Base-by-base conservation (phyloP, 768 basidiomycete genomes). In the Glaciozyma martinii region DNA sequence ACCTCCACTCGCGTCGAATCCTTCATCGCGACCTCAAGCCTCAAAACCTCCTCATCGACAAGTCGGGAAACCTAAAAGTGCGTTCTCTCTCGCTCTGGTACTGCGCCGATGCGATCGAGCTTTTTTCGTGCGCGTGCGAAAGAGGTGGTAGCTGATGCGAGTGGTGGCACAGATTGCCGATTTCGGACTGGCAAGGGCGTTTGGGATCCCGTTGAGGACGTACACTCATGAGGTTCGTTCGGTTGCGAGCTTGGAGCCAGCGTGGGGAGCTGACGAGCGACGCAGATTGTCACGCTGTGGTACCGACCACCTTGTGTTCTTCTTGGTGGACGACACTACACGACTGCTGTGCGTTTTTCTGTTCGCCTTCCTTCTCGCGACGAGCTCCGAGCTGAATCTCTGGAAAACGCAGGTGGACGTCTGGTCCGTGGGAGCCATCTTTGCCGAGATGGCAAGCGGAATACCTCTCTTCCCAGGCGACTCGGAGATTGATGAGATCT, bases 401-500 rank as follows among this genome's bases (percentile, higher is more conserved):
- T 6, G 19, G 53, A 86, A 89, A 15, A 94, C 92, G 2, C 89
- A 91, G 10, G 89, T 99, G 73, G 95, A 99, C 78, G 94, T 97
- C 88, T 99, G 95, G 95, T 93, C 90, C 25, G 92, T 97, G 21
- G 95, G 77, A 0, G 95, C 92, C 73, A 98, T 99, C 75, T 90
- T 94, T 74, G 94, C 94, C 8, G 95, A 99, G 79, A 97, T 98
- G 94, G 86, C 89, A 53, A 46, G 46, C 9, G 66, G 66, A 2
- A 18, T 71, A 27, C 65, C 65, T 3, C 62, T 71, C 42, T 97
- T 98, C 81, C 94, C 95, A 25, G 95, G 95, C 6, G 95, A 99
- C 79, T 98, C 94, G 37, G 95, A 99, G 79, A 99, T 98, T 74
- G 95, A 99, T 78, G 94, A 99, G 80, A 98, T 98, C 70, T 98